Evolutionary conservation across 2,329 filamentous ascomycete species (phyloP).

Genomic region (Fusarium vanettenii): DNA sequence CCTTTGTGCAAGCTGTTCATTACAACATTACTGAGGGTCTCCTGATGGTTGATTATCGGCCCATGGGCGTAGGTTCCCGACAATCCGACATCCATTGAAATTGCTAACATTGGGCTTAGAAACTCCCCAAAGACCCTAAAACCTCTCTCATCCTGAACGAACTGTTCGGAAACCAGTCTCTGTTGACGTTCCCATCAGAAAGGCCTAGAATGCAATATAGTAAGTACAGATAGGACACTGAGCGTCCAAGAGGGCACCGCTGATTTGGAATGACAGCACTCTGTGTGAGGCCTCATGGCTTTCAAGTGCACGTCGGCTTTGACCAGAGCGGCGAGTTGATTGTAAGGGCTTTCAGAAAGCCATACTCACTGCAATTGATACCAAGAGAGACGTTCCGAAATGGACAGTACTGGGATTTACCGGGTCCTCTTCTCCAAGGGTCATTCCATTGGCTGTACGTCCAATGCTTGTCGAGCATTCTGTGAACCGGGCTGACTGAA

Average conservation of each 20-base stretch:
- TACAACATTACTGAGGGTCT: constrained; percentile 47
- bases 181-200: constrained; percentile 63
- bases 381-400: constrained; percentile 29
- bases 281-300: constrained; percentile 24
- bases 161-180: constrained; percentile 65
- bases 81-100: background rate
- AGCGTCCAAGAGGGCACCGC: background rate
- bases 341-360: constrained; percentile 24
- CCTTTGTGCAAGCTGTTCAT: constrained; percentile 35
- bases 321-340: constrained; percentile 43
- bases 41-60: constrained; percentile 49
- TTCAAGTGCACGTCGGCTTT: constrained; percentile 65
- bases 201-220: constrained; percentile 65
- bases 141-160: constrained; percentile 53
- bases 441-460: constrained; percentile 68
- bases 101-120: constrained; percentile 38
- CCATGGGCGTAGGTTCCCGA: constrained; percentile 40
- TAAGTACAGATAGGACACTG: background rate
- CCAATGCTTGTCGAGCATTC: constrained; percentile 39
- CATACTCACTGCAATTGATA: constrained; percentile 37
- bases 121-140: constrained; percentile 63
- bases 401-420: constrained; percentile 56
- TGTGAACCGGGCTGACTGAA: background rate
- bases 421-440: constrained; percentile 57
- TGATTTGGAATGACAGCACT: constrained; percentile 5